Conservation (phyloP, 305 asterid genomes). For the Solanum aculeatissimum region DNA sequence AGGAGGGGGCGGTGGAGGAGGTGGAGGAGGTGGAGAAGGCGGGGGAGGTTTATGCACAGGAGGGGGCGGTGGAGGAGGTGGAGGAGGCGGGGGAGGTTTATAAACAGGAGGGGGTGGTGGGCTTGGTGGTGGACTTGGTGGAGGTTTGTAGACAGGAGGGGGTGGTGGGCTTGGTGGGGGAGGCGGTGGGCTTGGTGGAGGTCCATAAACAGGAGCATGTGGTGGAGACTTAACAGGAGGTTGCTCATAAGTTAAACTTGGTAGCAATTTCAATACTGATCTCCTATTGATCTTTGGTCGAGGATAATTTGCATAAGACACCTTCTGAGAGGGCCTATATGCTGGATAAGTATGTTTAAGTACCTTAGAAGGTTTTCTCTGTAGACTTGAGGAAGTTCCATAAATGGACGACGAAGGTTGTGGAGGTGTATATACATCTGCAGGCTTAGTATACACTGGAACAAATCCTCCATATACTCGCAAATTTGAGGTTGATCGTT, state of each 20-base stretch:
- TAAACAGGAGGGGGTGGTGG: not conserved
- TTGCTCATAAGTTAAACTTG: not conserved
- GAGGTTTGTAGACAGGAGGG: not conserved
- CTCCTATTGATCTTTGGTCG: not conserved
- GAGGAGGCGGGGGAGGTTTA: not conserved
- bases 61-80: not conserved
- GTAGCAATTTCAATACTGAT: not conserved
- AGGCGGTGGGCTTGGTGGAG: not conserved
- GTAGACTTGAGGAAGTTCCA: not conserved
- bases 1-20: not conserved
- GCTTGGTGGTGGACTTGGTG: not conserved
- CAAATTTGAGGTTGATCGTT: not conserved
- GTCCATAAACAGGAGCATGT: not conserved
- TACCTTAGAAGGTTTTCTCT: not conserved
- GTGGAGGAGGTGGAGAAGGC: not conserved
- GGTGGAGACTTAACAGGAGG: not conserved
- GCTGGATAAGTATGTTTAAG: not conserved
- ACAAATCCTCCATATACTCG: not conserved
- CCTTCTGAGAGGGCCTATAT: not conserved
- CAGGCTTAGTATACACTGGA: not conserved
- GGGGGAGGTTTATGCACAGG: not conserved
- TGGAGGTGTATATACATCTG: not conserved
- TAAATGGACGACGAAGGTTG: not conserved
- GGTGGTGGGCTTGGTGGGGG: not conserved
- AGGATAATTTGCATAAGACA: not conserved